Percentiles rank a stretch among this genome's conserved stretches.
phyloP scores from a whole-genome alignment of 306 rosid species.

The Calophaca sinica region DNA sequence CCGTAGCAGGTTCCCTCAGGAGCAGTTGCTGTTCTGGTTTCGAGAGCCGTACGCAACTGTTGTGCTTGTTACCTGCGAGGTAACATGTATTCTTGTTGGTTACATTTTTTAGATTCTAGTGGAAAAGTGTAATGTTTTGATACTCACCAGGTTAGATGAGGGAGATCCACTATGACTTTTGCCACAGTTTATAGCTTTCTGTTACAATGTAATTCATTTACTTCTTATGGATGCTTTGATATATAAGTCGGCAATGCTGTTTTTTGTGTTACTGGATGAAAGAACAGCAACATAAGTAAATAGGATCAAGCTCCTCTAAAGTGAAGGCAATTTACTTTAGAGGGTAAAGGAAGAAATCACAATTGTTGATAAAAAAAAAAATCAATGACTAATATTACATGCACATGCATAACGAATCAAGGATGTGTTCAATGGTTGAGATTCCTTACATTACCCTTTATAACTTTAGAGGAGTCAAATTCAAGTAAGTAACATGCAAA shows the following conservation, averaged over 20 bases:
- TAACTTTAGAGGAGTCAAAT: background rate
- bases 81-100: constrained; percentile 45
- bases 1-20: constrained; percentile 94
- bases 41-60: constrained; percentile 95
- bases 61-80: constrained; percentile 97
- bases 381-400: background rate
- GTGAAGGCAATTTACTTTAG: background rate
- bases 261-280: constrained; percentile 25
- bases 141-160: constrained; percentile 28
- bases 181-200: constrained; percentile 30
- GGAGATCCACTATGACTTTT: constrained; percentile 29
- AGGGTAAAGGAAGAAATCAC: background rate
- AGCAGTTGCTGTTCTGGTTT: constrained; percentile 90
- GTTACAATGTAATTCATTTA: constrained; percentile 24
- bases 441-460: background rate
- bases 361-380: background rate
- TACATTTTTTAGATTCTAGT: constrained; percentile 10
- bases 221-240: constrained; percentile 28
- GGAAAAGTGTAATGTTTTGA: constrained; percentile 15
- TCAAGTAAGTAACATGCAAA: constrained; percentile 31
- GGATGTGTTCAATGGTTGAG: background rate
- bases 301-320: background rate
- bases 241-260: constrained; percentile 6
- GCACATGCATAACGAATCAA: background rate
- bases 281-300: constrained; percentile 19